Conservation (phyloP, 2,329 filamentous ascomycete species). For the Arthroderma sp. region DNA sequence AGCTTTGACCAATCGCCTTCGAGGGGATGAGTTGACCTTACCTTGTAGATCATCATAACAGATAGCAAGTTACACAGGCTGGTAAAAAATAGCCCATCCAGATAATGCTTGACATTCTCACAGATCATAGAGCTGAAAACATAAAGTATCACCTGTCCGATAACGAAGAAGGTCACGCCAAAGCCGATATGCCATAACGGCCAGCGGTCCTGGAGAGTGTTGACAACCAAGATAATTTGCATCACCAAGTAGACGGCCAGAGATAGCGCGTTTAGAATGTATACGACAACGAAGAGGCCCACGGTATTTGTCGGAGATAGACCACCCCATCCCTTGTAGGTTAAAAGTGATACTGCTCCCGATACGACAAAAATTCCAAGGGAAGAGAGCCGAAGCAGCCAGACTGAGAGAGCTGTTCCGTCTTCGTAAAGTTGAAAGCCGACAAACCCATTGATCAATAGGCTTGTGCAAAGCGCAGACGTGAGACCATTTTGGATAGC, state of each 20-base stretch:
- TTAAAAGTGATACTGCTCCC: slow-evolving; percentile 76
- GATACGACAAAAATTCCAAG: slow-evolving; percentile 71
- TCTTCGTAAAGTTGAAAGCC: slow-evolving; percentile 98
- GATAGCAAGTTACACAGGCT: slow-evolving; percentile 85
- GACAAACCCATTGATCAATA: slow-evolving; percentile 95
- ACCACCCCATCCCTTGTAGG: slow-evolving; percentile 84
- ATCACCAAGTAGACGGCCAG: slow-evolving; percentile 73
- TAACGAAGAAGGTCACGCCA: slow-evolving; percentile 79
- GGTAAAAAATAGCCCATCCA: slow-evolving; percentile 88
- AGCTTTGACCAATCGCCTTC: slow-evolving; percentile 12
- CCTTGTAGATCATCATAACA: slow-evolving; percentile 99
- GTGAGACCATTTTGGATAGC: slow-evolving; percentile 73
- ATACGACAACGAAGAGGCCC: slow-evolving; percentile 81
- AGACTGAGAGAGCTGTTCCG: slow-evolving; percentile 82
- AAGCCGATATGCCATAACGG: slow-evolving; percentile 84
- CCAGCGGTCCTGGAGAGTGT: slow-evolving; percentile 91
- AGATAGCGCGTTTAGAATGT: slow-evolving; percentile 79
- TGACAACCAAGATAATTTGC: slow-evolving; percentile 76
- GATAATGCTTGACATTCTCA: slow-evolving; percentile 70
- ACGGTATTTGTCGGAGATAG: slow-evolving; percentile 73
- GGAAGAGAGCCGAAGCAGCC: slow-evolving; percentile 73
- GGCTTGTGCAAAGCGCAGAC: slow-evolving; percentile 73
- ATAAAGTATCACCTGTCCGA: slow-evolving; percentile 86
- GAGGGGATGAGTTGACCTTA: slow-evolving; percentile 23
- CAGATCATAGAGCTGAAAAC: slow-evolving; percentile 79